Percentiles rank a stretch among this genome's conserved stretches.
Evolutionary conservation across 257 asterid genomes (phyloP).

Genomic region (Nicotiana undulata): DNA sequence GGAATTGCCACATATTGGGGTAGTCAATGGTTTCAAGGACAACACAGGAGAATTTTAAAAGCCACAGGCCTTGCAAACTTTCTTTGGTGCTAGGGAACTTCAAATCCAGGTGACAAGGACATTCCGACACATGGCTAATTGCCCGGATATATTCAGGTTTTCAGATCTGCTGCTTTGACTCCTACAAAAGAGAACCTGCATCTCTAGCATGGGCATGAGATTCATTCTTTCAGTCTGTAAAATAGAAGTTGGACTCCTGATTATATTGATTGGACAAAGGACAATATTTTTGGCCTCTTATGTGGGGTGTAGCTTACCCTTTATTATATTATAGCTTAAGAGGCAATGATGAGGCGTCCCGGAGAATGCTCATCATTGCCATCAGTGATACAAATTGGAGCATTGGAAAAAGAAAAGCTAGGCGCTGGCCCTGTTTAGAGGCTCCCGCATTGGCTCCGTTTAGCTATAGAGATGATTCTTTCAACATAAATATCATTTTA

Average conservation of each 20-base stretch:
- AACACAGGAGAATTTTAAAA: constrained; percentile 14
- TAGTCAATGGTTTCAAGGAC: constrained; percentile 18
- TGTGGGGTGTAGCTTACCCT: constrained; percentile 23
- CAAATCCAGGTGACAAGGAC: constrained; percentile 18
- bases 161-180: constrained; percentile 24
- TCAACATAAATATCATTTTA: constrained; percentile 19
- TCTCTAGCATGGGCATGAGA: constrained; percentile 33
- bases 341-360: constrained; percentile 33
- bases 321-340: constrained; percentile 21
- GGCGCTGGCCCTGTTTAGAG: constrained; percentile 20
- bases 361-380: constrained; percentile 8
- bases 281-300: constrained; percentile 41
- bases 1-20: constrained; percentile 93
- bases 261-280: constrained; percentile 38
- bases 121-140: constrained; percentile 26
- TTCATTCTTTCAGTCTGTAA: constrained; percentile 58
- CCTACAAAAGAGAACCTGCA: constrained; percentile 29
- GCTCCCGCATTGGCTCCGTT: constrained; percentile 25
- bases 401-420: constrained; percentile 25
- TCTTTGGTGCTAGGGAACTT: not conserved
- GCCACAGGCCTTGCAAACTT: constrained; percentile 3
- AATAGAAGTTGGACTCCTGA: constrained; percentile 41
- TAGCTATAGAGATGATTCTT: constrained; percentile 37
- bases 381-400: constrained; percentile 16
- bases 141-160: constrained; percentile 20